Conservation (phyloP, 108 stramenopile genomes). For the Nitzschia palea region DNA sequence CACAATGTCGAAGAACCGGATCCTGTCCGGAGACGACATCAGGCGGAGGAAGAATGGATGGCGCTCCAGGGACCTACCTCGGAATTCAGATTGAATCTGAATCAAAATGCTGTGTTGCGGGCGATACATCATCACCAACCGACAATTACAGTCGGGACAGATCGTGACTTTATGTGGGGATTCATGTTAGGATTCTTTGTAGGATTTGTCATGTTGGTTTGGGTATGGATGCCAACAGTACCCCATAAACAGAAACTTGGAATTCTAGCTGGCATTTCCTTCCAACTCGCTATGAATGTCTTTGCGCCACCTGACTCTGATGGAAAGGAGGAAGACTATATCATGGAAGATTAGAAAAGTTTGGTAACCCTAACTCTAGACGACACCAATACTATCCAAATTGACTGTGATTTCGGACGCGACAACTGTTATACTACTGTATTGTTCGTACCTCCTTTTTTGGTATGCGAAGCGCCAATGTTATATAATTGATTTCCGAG, state of each 20-base stretch:
- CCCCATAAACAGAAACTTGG: slow-evolving; percentile 91
- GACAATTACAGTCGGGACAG: slow-evolving; percentile 52
- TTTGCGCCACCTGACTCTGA: slow-evolving; percentile 2
- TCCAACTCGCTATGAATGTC: slow-evolving; percentile 69
- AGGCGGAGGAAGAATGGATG: slow-evolving; percentile 89
- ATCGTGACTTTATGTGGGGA: slow-evolving; percentile 92
- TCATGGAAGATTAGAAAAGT: background rate
- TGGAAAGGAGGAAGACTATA: background rate
- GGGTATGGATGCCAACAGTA: slow-evolving; percentile 93
- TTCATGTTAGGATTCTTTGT: slow-evolving; percentile 90
- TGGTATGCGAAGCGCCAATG: too few species aligned
- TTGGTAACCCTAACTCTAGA: too few species aligned
- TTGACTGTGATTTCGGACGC: too few species aligned
- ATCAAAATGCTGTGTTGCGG: slow-evolving; percentile 41
- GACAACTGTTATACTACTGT: too few species aligned
- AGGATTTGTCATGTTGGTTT: slow-evolving; percentile 89
- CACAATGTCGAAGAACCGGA: slow-evolving; percentile 32
- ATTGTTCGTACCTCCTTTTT: too few species aligned
- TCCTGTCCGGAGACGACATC: slow-evolving; percentile 32
- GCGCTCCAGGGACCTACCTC: slow-evolving; percentile 67
- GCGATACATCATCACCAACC: background rate
- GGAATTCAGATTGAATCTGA: slow-evolving; percentile 84
- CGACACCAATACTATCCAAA: too few species aligned
- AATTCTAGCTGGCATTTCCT: slow-evolving; percentile 82
- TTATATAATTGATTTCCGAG: background rate